phyloP scores from a whole-genome alignment of 78 protist species.

The Tieghemostelium lacteum region DNA sequence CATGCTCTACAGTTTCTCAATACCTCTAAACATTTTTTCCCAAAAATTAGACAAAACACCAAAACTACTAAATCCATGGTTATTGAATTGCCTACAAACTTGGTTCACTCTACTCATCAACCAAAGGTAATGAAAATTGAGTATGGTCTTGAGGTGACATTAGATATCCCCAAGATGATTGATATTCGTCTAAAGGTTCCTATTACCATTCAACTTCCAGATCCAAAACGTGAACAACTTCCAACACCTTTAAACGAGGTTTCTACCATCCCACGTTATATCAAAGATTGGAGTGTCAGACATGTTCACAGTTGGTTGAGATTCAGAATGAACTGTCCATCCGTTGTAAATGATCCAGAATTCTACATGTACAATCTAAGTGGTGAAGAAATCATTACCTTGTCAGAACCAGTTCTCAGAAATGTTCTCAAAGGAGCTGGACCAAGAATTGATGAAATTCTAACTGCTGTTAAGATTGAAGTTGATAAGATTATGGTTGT shows the following conservation, averaged over 20 bases:
- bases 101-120: background rate
- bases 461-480: conserved; percentile 3
- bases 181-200: conserved; percentile 5
- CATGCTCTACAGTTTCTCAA: background rate
- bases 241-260: conserved; percentile 30
- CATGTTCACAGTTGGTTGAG: background rate
- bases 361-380: conserved; percentile 14
- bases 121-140: conserved; percentile 6
- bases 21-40: conserved; percentile 1
- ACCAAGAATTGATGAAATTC: background rate
- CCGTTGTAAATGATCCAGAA: background rate
- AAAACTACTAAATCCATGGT: background rate
- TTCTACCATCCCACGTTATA: conserved; percentile 36
- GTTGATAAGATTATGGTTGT: conserved; percentile 1
- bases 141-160: background rate
- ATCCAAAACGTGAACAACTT: background rate
- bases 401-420: background rate
- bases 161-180: conserved; percentile 4
- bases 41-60: conserved; percentile 13
- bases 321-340: conserved; percentile 21
- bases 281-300: conserved; percentile 14
- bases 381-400: conserved; percentile 15
- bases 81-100: background rate
- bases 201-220: conserved; percentile 13
- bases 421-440: conserved; percentile 7